Evolutionary conservation across 208 protist species (phyloP).

Genomic region (Lotmaria passim): DNA sequence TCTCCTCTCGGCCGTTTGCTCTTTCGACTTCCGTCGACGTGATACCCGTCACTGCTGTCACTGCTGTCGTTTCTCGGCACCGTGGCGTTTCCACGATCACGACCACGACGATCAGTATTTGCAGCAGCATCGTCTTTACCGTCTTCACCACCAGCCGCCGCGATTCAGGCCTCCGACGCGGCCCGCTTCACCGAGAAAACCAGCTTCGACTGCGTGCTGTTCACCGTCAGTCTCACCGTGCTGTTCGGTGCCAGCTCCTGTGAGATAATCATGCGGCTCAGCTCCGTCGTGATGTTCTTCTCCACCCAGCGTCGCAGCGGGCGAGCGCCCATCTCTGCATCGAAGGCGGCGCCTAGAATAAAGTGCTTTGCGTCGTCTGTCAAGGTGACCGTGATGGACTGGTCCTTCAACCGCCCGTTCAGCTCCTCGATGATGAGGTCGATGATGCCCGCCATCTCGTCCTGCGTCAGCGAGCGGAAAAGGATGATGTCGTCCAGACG

Average conservation of each 20-base stretch:
- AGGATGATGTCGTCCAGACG: slow-evolving; percentile 98
- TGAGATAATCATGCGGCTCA: slow-evolving; percentile 87
- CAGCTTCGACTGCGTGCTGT: slow-evolving; percentile 47
- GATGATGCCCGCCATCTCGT: slow-evolving; percentile 91
- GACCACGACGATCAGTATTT: neutral
- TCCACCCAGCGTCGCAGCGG: slow-evolving; percentile 90
- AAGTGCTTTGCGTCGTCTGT: slow-evolving; percentile 71
- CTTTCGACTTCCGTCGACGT: neutral
- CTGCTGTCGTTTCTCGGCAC: neutral
- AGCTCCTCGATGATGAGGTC: slow-evolving; percentile 89
- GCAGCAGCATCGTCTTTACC: neutral
- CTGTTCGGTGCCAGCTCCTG: slow-evolving; percentile 78
- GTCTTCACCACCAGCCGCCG: slow-evolving; percentile 6
- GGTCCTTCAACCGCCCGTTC: slow-evolving; percentile 68
- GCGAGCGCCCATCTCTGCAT: slow-evolving; percentile 91
- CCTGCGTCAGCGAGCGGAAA: slow-evolving; percentile 92
- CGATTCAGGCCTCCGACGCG: slow-evolving; percentile 3
- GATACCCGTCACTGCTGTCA: slow-evolving; percentile 1
- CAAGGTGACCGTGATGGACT: slow-evolving; percentile 58
- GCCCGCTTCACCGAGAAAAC: slow-evolving; percentile 68
- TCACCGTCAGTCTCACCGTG: slow-evolving; percentile 60
- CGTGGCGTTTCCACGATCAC: neutral
- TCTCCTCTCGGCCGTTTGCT: slow-evolving; percentile 13
- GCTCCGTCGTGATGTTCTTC: slow-evolving; percentile 87
- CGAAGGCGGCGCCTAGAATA: slow-evolving; percentile 71